Evolutionary conservation across 768 basidiomycete genomes (phyloP), one percentile per base, ranked within the genome.

Genomic region (Galerina sulciceps): DNA sequence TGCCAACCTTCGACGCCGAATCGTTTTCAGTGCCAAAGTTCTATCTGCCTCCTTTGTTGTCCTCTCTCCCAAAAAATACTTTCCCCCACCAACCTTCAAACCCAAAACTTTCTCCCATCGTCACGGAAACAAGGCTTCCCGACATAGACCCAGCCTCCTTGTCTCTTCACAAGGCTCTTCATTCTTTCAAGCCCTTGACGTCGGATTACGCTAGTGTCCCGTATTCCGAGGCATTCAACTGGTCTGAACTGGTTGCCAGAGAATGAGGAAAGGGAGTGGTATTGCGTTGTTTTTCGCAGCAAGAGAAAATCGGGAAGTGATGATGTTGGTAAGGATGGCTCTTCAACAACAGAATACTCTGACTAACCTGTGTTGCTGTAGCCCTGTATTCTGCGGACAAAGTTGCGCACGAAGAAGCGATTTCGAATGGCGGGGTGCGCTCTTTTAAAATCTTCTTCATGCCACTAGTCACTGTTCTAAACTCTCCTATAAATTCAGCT

Each of bases 391-490:
- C 89, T 55, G 94, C 93, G 4, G 96, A 99, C 71, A 83, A 82
- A 66, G 75, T 79, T 41, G 96, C 96, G 1, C 96, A 98, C 66
- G 93, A 96, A 74, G 96, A 99, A 72, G 96, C 96, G 0, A 84
- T 98, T 23, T 79, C 80, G 41, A 93, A 91, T 58, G 92, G 93
- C 63, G 93, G 93, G 17, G 90, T 93, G 69, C 70, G 88, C 78
- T 46, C 46, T 15, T 41, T 42, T 26, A 3, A 10, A 50, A 55
- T n/a, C 13, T 26, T 52, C 45, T 47, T 20, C 43, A 35, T 20
- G 52, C 17, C 17, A 50, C 41, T n/a, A 56, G n/a, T n/a, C n/a
- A n/a, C n/a, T 36, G 42, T 61, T 63, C n/a, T 50, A 69, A 41
- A 31, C 17, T 59, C 55, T 40, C 41, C 35, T 43, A 18, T 26